These are phyloP conservation scores for Ambrosia trifida DNA, from an alignment of 129 eudicot genomes.

Conservation along the genomic window DNA sequence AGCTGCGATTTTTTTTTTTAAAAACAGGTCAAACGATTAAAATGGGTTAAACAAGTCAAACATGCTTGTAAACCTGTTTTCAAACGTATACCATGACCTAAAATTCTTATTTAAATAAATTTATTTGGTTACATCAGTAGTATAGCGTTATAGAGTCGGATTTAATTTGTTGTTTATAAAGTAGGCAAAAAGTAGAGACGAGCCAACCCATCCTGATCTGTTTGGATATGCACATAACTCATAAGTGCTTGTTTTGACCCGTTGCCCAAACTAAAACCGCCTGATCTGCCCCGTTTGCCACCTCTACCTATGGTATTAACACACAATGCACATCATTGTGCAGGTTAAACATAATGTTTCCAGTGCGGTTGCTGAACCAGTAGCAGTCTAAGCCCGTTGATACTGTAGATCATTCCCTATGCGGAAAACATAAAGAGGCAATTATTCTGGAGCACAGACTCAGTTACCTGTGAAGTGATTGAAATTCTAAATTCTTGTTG, in stretches of 20 bases:
- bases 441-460: conserved; percentile 11
- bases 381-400: conserved; percentile 47
- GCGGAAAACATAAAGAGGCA: conserved; percentile 5
- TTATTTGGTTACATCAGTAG: background rate
- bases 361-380: conserved; percentile 60
- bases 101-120: background rate
- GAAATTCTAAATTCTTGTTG: conserved; percentile 18
- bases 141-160: background rate
- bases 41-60: background rate
- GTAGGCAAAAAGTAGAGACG: background rate
- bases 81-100: background rate
- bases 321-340: conserved; percentile 8
- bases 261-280: background rate
- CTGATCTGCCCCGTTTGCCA: background rate
- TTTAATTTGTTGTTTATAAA: background rate
- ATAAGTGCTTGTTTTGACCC: background rate
- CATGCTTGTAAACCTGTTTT: background rate
- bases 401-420: conserved; percentile 1
- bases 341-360: conserved; percentile 64
- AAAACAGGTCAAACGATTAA: background rate
- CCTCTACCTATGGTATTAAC: background rate
- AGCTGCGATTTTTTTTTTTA: background rate
- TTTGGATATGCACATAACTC: background rate
- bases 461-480: conserved; percentile 17
- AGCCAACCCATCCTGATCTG: background rate